phyloP scores from a whole-genome alignment of 768 basidiomycete species.

The Lentinula edodes region DNA sequence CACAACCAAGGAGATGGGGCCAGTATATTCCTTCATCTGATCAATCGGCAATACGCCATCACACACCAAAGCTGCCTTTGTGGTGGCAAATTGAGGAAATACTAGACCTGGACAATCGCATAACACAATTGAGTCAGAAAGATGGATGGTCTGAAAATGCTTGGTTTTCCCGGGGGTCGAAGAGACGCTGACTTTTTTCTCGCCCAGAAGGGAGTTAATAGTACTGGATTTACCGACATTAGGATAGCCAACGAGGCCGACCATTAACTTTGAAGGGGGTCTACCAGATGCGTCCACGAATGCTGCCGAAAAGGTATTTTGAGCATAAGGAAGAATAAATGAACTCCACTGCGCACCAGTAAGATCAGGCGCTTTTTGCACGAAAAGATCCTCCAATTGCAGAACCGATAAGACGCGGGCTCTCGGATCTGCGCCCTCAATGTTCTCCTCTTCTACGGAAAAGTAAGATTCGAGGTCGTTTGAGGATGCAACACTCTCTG shows the following conservation, averaged over 20 bases:
- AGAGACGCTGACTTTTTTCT: constrained; percentile 97
- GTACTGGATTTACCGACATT: constrained; percentile 99
- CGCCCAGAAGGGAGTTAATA: constrained; percentile 92
- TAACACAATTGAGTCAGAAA: constrained; percentile 81
- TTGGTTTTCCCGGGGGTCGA: constrained; percentile 98
- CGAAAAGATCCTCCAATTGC: constrained; percentile 84
- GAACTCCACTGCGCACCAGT: constrained; percentile 37
- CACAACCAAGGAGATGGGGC: constrained; percentile 72
- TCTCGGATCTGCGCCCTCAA: constrained; percentile 53
- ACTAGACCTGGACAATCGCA: constrained; percentile 99
- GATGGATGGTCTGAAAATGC: constrained; percentile 96
- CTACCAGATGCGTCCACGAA: constrained; percentile 57
- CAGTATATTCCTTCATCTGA: constrained; percentile 91
- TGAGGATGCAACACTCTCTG: constrained; percentile 18
- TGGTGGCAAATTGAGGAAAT: constrained; percentile 97
- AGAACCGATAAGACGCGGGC: constrained; percentile 77
- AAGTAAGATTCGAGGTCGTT: constrained; percentile 32
- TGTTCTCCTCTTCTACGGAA: constrained; percentile 48
- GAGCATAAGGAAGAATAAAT: not conserved
- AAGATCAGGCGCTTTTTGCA: constrained; percentile 64
- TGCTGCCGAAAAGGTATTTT: constrained; percentile 29
- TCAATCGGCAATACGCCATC: constrained; percentile 98
- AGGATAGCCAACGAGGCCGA: constrained; percentile 95
- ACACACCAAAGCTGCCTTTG: constrained; percentile 92
- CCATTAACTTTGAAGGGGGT: constrained; percentile 57